Conservation (phyloP, 2,329 filamentous ascomycete genomes). For the Paramyrothecium roridum region DNA sequence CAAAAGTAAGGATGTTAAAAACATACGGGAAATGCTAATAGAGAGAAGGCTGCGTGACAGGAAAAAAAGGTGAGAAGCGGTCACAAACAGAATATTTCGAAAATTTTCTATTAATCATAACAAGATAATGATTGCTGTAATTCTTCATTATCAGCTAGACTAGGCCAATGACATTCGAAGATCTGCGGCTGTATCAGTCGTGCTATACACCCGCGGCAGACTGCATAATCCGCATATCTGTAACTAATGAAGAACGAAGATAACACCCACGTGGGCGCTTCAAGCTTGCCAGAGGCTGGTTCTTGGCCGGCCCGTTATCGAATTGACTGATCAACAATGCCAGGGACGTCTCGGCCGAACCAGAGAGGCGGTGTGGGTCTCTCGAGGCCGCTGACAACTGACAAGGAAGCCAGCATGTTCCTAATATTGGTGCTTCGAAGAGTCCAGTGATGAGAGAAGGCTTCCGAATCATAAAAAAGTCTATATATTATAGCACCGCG, state of each 20-base stretch:
- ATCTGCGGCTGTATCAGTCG: not conserved
- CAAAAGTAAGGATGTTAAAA: no score
- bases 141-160: not conserved
- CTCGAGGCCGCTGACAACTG: not conserved
- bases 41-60: no score
- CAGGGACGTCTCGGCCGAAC: not conserved
- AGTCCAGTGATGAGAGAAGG: no score
- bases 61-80: no score
- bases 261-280: not conserved
- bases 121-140: no score
- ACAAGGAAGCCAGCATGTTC: no score
- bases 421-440: no score
- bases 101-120: no score
- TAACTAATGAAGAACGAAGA: not conserved
- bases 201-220: not conserved
- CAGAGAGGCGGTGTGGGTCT: not conserved
- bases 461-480: no score
- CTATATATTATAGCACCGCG: no score
- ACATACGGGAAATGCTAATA: no score
- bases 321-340: not conserved
- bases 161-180: not conserved
- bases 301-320: not conserved
- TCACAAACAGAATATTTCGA: no score
- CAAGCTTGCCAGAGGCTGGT: not conserved
- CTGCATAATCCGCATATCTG: not conserved